Evolutionary conservation across 1,284 basidiomycete genomes (phyloP).

Genomic region (Heliocybe sulcata): DNA sequence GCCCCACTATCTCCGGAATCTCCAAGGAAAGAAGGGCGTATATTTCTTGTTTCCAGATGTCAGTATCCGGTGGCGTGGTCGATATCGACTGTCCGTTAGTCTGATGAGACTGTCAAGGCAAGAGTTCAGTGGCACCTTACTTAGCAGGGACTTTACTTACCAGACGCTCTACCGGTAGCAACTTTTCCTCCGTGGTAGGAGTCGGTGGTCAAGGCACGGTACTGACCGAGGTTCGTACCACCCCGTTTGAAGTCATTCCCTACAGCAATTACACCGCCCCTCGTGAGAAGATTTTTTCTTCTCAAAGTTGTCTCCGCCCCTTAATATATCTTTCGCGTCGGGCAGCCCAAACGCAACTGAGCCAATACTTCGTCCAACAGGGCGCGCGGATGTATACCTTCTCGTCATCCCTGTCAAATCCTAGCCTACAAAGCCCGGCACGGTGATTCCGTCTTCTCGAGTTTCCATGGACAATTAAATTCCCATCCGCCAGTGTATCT

Average conservation of each 20-base stretch:
- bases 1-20: slow-evolving; percentile 69
- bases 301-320: slow-evolving; percentile 8
- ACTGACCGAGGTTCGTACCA: slow-evolving; percentile 64
- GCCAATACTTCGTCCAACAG: slow-evolving; percentile 70
- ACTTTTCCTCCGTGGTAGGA: slow-evolving; percentile 39
- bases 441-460: neutral
- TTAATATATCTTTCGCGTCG: slow-evolving; percentile 10
- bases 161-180: slow-evolving; percentile 29
- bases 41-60: slow-evolving; percentile 91
- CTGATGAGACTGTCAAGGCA: slow-evolving; percentile 75
- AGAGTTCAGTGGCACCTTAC: slow-evolving; percentile 23
- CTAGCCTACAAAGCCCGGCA: neutral
- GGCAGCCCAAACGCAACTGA: slow-evolving; percentile 49
- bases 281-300: slow-evolving; percentile 39
- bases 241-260: slow-evolving; percentile 70
- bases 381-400: slow-evolving; percentile 69
- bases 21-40: slow-evolving; percentile 68
- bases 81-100: slow-evolving; percentile 69
- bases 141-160: neutral
- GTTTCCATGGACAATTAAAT: neutral
- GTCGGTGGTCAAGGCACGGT: slow-evolving; percentile 45
- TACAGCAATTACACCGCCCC: slow-evolving; percentile 71
- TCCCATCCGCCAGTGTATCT: too few species aligned
- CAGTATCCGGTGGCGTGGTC: slow-evolving; percentile 71
- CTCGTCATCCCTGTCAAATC: slow-evolving; percentile 10